These are phyloP conservation scores for Solanum gandarillasii DNA, from an alignment of 257 asterid genomes.

Conservation along the genomic window DNA sequence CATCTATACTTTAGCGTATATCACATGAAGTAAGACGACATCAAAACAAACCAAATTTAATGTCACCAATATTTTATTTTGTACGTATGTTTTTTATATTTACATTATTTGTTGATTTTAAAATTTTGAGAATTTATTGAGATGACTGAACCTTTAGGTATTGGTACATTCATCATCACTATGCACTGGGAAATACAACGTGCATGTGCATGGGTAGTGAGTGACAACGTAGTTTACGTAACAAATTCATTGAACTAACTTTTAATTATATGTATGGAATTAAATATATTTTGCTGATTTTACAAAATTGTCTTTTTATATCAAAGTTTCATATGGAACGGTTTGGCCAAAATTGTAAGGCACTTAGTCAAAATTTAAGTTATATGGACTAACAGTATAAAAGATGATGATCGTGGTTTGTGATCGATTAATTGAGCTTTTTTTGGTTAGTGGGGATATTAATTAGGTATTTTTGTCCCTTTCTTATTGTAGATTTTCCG, in stretches of 20 bases:
- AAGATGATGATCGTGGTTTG: background rate
- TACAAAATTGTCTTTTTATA: background rate
- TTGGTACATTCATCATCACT: background rate
- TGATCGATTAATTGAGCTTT: background rate
- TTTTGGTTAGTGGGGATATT: background rate
- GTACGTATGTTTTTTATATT: background rate
- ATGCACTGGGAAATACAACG: background rate
- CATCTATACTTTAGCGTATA: background rate
- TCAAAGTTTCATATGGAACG: background rate
- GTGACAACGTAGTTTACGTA: background rate
- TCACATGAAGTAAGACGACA: background rate
- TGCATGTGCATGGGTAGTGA: constrained; percentile 1
- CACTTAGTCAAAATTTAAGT: background rate
- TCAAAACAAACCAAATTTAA: background rate
- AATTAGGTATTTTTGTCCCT: background rate
- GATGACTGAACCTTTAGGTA: background rate
- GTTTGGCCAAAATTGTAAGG: background rate
- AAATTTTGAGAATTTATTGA: background rate
- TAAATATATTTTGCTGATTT: background rate
- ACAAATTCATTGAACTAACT: background rate
- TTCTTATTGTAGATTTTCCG: background rate
- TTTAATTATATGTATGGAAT: background rate
- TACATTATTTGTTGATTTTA: background rate
- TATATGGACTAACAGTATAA: background rate
- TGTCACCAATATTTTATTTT: background rate